phyloP scores from a whole-genome alignment of 1,139 yeast species.

The Pichia sp. region DNA sequence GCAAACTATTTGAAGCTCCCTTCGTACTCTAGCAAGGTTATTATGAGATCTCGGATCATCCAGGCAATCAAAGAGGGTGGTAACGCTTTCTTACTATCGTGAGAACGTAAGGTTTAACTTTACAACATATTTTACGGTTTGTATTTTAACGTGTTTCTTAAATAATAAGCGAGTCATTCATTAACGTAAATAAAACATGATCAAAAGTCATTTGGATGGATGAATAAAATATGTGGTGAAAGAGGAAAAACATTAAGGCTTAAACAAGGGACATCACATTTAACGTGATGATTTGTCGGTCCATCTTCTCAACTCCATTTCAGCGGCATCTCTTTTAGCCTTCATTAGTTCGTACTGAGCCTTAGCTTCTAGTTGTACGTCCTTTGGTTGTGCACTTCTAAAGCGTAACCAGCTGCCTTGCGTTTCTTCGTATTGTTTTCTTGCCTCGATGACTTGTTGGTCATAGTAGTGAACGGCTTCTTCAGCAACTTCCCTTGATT shows the following conservation, averaged over 20 bases:
- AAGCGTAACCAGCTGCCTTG: conserved; percentile 13
- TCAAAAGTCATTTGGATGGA: no score
- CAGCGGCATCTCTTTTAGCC: conserved; percentile 11
- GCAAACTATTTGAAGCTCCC: conserved; percentile 92
- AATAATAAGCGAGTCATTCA: no score
- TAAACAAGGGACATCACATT: neutral
- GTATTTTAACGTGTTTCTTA: no score
- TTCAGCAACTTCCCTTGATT: conserved; percentile 23
- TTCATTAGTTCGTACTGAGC: conserved; percentile 7
- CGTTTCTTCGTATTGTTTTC: conserved; percentile 13
- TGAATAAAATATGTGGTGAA: no score
- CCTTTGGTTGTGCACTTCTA: conserved; percentile 12
- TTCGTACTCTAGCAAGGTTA: conserved; percentile 55
- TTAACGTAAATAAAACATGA: no score
- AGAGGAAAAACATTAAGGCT: neutral
- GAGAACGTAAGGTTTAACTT: neutral
- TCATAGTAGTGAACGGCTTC: conserved; percentile 21
- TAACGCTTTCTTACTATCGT: conserved; percentile 76
- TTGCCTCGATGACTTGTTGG: conserved; percentile 9
- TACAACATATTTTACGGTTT: no score
- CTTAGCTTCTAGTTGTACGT: conserved; percentile 13
- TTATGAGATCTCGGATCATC: conserved; percentile 50
- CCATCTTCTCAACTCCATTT: conserved; percentile 13
- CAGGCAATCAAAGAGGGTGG: conserved; percentile 86
- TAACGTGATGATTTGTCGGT: neutral